Evolutionary conservation across 2,329 filamentous ascomycete species (phyloP).

Genomic region (Aureobasidium musti): DNA sequence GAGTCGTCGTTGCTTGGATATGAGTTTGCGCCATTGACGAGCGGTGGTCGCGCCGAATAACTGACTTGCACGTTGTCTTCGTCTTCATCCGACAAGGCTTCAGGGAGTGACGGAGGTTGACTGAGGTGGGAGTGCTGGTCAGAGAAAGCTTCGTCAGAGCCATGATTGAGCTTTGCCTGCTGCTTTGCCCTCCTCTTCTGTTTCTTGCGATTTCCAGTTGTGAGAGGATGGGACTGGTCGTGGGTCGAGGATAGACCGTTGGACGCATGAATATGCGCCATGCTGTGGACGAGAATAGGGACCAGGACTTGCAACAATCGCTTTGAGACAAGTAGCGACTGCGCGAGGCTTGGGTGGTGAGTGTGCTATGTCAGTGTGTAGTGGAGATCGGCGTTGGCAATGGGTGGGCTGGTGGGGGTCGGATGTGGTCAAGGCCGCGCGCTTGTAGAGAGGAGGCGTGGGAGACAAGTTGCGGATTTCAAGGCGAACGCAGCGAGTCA

Average conservation of each 20-base stretch:
- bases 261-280: slow-evolving; percentile 35
- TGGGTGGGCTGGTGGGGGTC: slow-evolving; percentile 18
- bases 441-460: background rate
- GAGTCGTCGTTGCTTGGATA: slow-evolving; percentile 16
- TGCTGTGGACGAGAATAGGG: slow-evolving; percentile 33
- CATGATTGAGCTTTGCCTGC: slow-evolving; percentile 59
- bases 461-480: background rate
- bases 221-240: slow-evolving; percentile 38
- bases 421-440: slow-evolving; percentile 14
- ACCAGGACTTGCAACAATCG: slow-evolving; percentile 30
- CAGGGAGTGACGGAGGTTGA: slow-evolving; percentile 35
- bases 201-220: slow-evolving; percentile 84
- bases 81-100: slow-evolving; percentile 51
- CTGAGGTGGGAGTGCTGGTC: slow-evolving; percentile 41
- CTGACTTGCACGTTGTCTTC: slow-evolving; percentile 42
- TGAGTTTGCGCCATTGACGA: slow-evolving; percentile 46
- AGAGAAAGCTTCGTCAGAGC: slow-evolving; percentile 29
- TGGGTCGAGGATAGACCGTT: slow-evolving; percentile 32
- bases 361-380: slow-evolving; percentile 21
- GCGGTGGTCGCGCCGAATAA: slow-evolving; percentile 35
- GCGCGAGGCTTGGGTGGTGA: background rate
- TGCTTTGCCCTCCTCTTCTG: slow-evolving; percentile 87
- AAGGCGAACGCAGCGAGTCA: slow-evolving; percentile 13
- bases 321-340: background rate
- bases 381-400: slow-evolving; percentile 17